Base-by-base conservation (phyloP, 306 rosid species). In the Trifolium pratense region DNA sequence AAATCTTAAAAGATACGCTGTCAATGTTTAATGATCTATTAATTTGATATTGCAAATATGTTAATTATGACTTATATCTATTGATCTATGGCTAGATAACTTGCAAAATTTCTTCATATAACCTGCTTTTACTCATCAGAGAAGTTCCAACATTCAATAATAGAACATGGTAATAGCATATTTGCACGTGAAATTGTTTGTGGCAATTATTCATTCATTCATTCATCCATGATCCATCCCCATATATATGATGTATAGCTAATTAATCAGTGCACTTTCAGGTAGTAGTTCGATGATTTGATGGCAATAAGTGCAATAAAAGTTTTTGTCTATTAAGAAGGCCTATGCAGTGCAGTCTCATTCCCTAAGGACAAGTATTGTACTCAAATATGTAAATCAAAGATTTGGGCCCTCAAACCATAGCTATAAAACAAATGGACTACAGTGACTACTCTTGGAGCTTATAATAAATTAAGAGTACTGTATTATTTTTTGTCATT, bases 361-460 rank as follows among this genome's bases (percentile, higher is more conserved):
- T 72, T 81, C 71, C 68, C 71, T 66, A 16, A 62, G 56, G 84
- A 81, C 85, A 75, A 59, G 79, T 70, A 9, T 71, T 70, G 76
- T 45, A 70, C 70, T 67, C 25, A 65, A 48, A 53, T 66, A 10
- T 39, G 55, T 74, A 73, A 60, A 58, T 78, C 76, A 74, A 45
- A 49, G 39, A 70, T 78, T 66, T 62, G 59, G 81, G 81, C 79
- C 88, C 88, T 55, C 46, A 45, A 5, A 12, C 9, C 39, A 36
- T 36, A 2, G 8, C 39, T 36, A 36, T 6, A 36, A 36, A 9
- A 36, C 39, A 36, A 36, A 36, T 36, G 39, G 39, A 8, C 39
- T 36, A 36, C 9, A 36, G 39, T 36, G 9, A 36, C 10, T 36
- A 36, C 39, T 36, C 39, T 36, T 36, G 9, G 9, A 36, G 10